Evolutionary conservation across 1,139 yeast species (phyloP), one percentile per base, ranked within the genome.

Genomic region (Saccharomyces pastorianus): DNA sequence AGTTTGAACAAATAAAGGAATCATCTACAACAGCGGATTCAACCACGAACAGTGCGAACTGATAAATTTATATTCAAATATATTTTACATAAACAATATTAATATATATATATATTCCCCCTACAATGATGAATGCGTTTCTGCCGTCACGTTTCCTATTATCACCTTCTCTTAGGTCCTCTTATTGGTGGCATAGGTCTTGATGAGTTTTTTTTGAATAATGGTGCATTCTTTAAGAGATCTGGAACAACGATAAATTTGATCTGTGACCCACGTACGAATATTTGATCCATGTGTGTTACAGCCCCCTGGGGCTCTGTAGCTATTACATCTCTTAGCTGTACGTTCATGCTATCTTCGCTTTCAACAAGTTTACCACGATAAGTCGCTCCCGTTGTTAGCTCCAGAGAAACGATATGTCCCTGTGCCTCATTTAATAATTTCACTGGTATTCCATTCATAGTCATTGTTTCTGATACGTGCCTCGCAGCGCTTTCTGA

Each of bases 281-380:
- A 91, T 2, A 90, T 96, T 63, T 87, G 91, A 59, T 86, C 90
- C 77, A 89, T 79, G 63, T 86, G 87, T 5, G 85, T 76, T 4
- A 88, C 86, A 48, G 78, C 75, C 2, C 97, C 96, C 53, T 89
- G 85, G 50, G 83, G 72, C 47, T 83, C 82, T 0, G 96, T 90
- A 51, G 87, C 83, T 1, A 88, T 82, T 50, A 88, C 96, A 67
- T 93, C 96, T 61, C 82, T 77, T 51, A 93, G 72, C 59, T 93
- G 95, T 27, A 91, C 82, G 68, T 93, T 93, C 99, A 93, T 93
- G 68, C 86, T 91, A 67, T 93, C 99, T 71, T 64, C 73, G 70
- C 86, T 84, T 64, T 87, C 95, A 11, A 86, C 71, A 48, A 93
- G 77, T 67, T 86, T 89, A 1, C 98, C 98, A 47, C 96, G 78